Base-by-base conservation (phyloP, 2,329 filamentous ascomycete genomes). In the Colletotrichum musae region DNA sequence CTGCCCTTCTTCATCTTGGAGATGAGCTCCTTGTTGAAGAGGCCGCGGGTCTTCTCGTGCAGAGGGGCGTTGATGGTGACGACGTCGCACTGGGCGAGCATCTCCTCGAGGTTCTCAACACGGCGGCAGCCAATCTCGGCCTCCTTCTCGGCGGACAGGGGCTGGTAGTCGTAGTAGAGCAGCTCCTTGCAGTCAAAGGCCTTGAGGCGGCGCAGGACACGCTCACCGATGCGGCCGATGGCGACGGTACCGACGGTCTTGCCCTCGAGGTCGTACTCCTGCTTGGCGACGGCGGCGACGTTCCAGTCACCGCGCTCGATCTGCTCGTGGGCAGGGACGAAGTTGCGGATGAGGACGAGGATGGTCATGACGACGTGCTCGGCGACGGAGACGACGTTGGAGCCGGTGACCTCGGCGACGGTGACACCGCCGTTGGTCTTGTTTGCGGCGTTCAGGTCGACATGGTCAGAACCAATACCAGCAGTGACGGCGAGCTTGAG, bases 291-390 rank as follows among this genome's bases (percentile, higher is more conserved):
- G 63, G 89, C 95, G 70, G 96, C 96, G 60, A 99, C 96, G 80
- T 99, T 88, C 96, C 96, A 99, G 71, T 97, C 93, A 73, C 96
- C 96, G 69, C 85, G 84, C 82, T 91, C 88, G 79, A 99, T 93
- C 88, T 94, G 91, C 88, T 98, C 95, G 86, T 98, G 96, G 62
- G 96, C 95, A 74, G 96, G 96, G 62, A 97, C 94, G 80, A 98
- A 99, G 92, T 99, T 99, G 86, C 96, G 95, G 82, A 98, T 92
- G 62, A 99, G 92, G 73, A 92, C 84, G 60, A 99, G 93, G 84
- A 98, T 98, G 82, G 96, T 99, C 96, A 99, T 98, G 85, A 99
- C 85, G 76, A 99, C 96, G 86, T 99, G 96, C 90, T 99, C 96
- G 70, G 96, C 96, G 73, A 99, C 96, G 59, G 96, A 98, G 77